phyloP scores from a whole-genome alignment of 768 basidiomycete species.

The Leucosporidium yakuticum region DNA sequence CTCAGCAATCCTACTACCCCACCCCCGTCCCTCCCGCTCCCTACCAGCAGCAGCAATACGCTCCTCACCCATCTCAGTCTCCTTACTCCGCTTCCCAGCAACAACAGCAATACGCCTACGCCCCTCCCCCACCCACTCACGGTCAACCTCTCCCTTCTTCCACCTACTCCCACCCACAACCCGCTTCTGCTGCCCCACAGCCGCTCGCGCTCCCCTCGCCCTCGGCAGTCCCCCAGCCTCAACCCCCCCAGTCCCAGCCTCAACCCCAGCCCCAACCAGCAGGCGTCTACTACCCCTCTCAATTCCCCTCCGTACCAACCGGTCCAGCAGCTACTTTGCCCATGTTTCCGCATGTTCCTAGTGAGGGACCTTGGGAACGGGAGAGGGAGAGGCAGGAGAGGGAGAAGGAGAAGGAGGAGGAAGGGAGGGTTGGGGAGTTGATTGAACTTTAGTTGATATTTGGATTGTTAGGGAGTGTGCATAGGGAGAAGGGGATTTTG shows the following conservation, averaged over 20 bases:
- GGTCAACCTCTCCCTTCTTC: no score
- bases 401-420: slow-evolving; percentile 8
- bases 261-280: slow-evolving; percentile 10
- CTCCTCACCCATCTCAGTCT: background rate
- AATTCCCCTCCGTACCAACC: slow-evolving; percentile 28
- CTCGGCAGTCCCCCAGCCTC: no score
- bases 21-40: background rate
- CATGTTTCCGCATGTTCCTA: slow-evolving; percentile 25
- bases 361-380: slow-evolving; percentile 1
- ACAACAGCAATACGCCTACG: slow-evolving; percentile 1
- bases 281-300: slow-evolving; percentile 30
- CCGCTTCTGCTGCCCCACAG: no score
- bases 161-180: no score
- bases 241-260: background rate
- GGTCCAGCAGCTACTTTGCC: slow-evolving; percentile 12
- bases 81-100: background rate
- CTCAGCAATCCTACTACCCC: background rate
- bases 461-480: no score
- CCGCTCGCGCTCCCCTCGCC: no score
- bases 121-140: background rate
- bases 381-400: slow-evolving; percentile 1
- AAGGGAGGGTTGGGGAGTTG: slow-evolving; percentile 23
- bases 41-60: background rate
- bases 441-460: slow-evolving; percentile 26
- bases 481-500: background rate